Evolutionary conservation across 1,139 yeast species (phyloP), one percentile per base, ranked within the genome.

Genomic region (Zygosaccharomyces sapae): DNA sequence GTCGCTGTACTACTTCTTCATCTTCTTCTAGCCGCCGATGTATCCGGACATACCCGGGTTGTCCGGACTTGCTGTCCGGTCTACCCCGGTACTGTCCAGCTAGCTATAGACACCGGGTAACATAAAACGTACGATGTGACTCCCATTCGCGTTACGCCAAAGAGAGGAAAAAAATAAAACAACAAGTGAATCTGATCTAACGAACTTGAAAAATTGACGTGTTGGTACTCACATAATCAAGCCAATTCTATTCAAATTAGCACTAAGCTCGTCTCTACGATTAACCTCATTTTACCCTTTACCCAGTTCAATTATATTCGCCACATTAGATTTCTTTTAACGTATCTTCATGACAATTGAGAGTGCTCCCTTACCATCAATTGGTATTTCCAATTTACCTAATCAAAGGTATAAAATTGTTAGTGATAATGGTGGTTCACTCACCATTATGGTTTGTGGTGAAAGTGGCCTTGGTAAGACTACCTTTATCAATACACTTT

Each of bases 391-490:
- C 47, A 86, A 87, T 61, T 77, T 92, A 61, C 97, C 98, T 49
- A 89, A 89, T 66, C 98, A 90, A 73, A 79, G 94, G 84, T 88
- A 87, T 72, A 90, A 88, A 68, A 84, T 88, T 58, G 89, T 90
- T 47, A 85, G 95, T 55, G 85, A 86, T 59, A 77, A 83, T 55
- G 98, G 97, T 38, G 90, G 95, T 50, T 79, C 85, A 22, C 86
- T 90, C 73, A 92, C 97, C 44, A 61, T 92, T 56, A 88, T 92
- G 97, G 84, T 92, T 38, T 94, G 95, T 41, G 98, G 98, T 60
- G 97, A 90, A 70, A 83, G 92, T 48, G 97, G 97, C 4, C 74
- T 89, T 46, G 97, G 96, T 53, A 84, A 92, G 69, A 87, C 97
- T 36, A 92, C 98, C 0, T 92, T 90, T 60, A 76, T 92, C 68